These are phyloP conservation scores for Trametes pubescens DNA, from an alignment of 1,284 basidiomycete genomes.

Conservation along the genomic window DNA sequence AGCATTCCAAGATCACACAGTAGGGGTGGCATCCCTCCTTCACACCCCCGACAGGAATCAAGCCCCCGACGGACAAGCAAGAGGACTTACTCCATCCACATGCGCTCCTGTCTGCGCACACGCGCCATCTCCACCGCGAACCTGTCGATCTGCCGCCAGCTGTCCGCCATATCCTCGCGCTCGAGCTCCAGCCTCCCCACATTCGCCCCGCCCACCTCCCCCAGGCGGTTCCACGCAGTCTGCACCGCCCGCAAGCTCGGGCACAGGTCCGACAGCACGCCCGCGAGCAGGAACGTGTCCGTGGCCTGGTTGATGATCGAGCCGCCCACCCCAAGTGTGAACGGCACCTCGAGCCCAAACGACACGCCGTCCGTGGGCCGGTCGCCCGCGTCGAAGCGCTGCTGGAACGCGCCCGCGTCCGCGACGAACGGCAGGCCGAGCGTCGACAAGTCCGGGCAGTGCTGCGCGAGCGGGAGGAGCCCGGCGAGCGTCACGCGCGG, in stretches of 20 bases:
- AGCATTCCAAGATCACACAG: background rate
- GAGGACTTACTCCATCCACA: constrained; percentile 17
- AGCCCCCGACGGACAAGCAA: background rate
- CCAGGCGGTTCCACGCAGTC: constrained; percentile 24
- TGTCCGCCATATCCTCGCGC: constrained; percentile 12
- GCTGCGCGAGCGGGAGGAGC: constrained; percentile 25
- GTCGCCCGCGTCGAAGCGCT: constrained; percentile 18
- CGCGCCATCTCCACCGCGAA: constrained; percentile 31
- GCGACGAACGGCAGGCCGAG: constrained; percentile 22
- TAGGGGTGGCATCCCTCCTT: background rate
- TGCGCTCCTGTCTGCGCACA: constrained; percentile 30
- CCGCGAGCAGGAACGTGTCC: constrained; percentile 23
- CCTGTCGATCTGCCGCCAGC: constrained; percentile 25
- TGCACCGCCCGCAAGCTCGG: constrained; percentile 23
- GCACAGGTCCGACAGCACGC: constrained; percentile 33
- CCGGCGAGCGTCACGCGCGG: constrained; percentile 23
- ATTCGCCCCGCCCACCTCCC: background rate
- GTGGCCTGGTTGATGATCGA: constrained; percentile 8
- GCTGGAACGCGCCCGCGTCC: constrained; percentile 17
- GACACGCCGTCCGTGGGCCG: constrained; percentile 26
- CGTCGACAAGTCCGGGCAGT: constrained; percentile 18
- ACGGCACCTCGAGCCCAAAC: constrained; percentile 15
- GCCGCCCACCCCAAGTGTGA: constrained; percentile 22
- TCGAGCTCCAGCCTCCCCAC: constrained; percentile 10
- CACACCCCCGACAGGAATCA: background rate